Conservation (phyloP, 768 basidiomycete species). For the Termitomyces sp. region DNA sequence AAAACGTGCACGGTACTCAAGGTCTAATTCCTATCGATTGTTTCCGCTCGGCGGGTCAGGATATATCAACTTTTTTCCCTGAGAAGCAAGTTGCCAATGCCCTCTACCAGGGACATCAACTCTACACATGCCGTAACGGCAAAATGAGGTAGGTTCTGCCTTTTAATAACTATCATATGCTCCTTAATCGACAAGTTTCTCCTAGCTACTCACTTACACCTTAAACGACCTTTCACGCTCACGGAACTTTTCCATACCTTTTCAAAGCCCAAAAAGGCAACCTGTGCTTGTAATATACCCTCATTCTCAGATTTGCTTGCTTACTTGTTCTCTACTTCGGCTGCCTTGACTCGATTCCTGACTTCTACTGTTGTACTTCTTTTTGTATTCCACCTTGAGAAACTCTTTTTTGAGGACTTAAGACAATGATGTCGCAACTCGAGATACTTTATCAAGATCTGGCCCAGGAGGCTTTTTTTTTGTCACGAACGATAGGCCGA, state of each 20-base stretch:
- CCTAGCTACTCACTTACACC: background rate
- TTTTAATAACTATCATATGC: background rate
- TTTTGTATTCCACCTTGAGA: too few species aligned
- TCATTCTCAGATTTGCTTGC: background rate
- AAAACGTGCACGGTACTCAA: constrained; percentile 9
- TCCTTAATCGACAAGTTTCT: background rate
- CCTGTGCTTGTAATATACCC: background rate
- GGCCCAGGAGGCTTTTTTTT: too few species aligned
- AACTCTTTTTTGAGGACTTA: too few species aligned
- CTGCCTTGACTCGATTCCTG: too few species aligned
- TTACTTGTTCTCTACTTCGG: background rate
- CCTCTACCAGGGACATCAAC: background rate
- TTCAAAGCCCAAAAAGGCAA: background rate
- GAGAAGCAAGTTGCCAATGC: constrained; percentile 34
- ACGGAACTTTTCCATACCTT: background rate
- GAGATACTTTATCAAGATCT: too few species aligned
- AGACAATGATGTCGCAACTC: too few species aligned
- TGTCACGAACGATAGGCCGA: too few species aligned
- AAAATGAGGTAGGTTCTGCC: background rate
- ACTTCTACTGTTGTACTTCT: too few species aligned
- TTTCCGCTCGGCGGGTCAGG: constrained; percentile 42
- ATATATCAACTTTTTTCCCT: constrained; percentile 39
- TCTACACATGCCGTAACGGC: background rate
- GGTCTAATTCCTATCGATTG: constrained; percentile 73
- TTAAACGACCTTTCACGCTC: background rate